Base-by-base conservation (phyloP, 257 asterid species). In the Knoxia roxburghii region DNA sequence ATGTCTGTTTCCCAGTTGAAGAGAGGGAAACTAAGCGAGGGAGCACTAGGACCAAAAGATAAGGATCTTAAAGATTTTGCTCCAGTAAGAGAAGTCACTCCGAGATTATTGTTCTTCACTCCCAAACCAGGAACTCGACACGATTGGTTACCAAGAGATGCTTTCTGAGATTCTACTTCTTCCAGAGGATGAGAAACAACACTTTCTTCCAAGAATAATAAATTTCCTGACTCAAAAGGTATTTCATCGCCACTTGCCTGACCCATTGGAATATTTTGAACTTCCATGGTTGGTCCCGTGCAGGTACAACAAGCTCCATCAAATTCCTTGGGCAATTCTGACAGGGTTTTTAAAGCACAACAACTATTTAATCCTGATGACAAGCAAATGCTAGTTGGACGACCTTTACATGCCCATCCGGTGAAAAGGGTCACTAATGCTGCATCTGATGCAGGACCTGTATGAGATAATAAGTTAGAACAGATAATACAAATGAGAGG, bases 361-460 rank as follows among this genome's bases (percentile, higher is more conserved):
- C 87, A 79, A 54, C 95, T 91, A 66, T 67, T 63, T 72, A 81
- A 84, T 72, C 81, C 69, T 62, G 85, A 83, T 72, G 91, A 82
- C 73, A 93, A 84, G 71, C 97, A 93, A 65, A 76, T 75, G 63
- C 83, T 87, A 37, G 72, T 76, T 74, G 86, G 87, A 68, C 75
- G 79, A 65, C 98, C 98, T 81, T 93, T 90, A 81, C 98, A 93
- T 60, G 97, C 97, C 98, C 98, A 93, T 63, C 98, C 98, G 77
- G 97, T 79, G 80, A 90, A 93, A 61, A 93, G 82, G 14, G 98
- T 93, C 45, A 93, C 91, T 75, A 93, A 74, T 73, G 97, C 97
- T 63, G 81, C 75, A 75, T 93, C 98, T n/a, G 95, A 80, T 59
- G 87, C 82, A 26, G 98, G 95, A 76, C 97, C 98, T 93, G 94